phyloP scores from a whole-genome alignment of 202 grass and related monocot species.

The Schoenoplectus triqueter region DNA sequence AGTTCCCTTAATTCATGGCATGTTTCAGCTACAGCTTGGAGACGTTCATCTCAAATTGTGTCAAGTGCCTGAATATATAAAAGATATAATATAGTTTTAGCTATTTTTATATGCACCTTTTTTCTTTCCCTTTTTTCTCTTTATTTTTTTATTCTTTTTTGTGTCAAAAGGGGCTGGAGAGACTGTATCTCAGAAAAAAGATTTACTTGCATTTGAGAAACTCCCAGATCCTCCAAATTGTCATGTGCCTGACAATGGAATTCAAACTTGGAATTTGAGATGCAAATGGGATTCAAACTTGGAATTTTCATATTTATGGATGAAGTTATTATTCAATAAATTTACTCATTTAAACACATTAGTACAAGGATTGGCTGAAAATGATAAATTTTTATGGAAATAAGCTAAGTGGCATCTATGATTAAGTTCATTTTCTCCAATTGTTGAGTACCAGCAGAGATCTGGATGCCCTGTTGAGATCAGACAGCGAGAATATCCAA shows the following conservation, averaged over 20 bases:
- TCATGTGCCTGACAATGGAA: not conserved
- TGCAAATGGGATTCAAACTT: not conserved
- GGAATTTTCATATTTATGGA: not conserved
- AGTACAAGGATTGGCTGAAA: not conserved
- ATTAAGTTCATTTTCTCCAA: constrained; percentile 3
- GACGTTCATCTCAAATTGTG: constrained; percentile 46
- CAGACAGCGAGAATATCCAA: not conserved
- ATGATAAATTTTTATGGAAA: not conserved
- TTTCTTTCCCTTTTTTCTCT: not conserved
- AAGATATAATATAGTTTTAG: not conserved
- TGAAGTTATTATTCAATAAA: not conserved
- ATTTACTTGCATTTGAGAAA: constrained; percentile 12
- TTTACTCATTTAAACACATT: not conserved
- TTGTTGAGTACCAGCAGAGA: not conserved
- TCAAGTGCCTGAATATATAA: constrained; percentile 37
- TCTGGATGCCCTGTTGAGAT: not conserved
- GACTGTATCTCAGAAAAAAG: not conserved
- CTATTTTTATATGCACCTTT: not conserved
- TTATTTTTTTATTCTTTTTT: not conserved
- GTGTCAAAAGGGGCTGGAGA: not conserved
- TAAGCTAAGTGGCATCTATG: not conserved
- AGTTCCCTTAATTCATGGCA: constrained; percentile 42
- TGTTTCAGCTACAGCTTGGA: constrained; percentile 39
- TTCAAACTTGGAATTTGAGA: too few species aligned
- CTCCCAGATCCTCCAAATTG: not conserved